phyloP scores from a whole-genome alignment of 2,329 filamentous ascomycete species.

The Aspergillus sp. region DNA sequence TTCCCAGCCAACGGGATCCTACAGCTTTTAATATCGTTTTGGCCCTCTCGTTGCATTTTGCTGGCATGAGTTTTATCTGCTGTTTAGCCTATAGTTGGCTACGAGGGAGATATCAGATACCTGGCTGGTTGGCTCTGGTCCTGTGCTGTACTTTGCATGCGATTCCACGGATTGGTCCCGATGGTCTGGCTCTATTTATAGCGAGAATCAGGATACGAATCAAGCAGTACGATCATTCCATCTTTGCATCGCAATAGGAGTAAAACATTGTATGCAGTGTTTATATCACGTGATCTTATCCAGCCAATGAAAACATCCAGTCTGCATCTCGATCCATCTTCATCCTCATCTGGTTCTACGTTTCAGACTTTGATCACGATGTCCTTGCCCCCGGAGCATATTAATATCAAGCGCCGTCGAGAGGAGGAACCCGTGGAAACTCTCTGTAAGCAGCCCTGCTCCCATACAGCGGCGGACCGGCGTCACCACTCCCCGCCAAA shows the following conservation, averaged over 20 bases:
- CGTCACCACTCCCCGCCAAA: constrained; percentile 3
- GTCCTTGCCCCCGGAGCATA: constrained; percentile 41
- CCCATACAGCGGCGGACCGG: constrained; percentile 7
- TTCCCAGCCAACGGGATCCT: constrained; percentile 17
- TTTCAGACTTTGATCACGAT: constrained; percentile 17
- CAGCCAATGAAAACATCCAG: not conserved
- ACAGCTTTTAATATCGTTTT: constrained; percentile 20
- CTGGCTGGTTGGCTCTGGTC: constrained; percentile 16
- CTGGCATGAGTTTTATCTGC: constrained; percentile 22
- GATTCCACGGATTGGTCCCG: no score
- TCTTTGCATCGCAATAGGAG: no score
- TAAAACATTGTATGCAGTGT: no score
- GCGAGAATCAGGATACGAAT: not conserved
- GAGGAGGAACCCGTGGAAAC: constrained; percentile 49
- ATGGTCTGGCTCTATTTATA: no score
- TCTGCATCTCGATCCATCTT: no score
- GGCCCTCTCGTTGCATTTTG: constrained; percentile 31
- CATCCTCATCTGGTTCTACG: no score
- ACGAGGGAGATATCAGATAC: constrained; percentile 11
- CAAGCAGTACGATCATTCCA: no score
- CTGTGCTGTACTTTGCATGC: constrained; percentile 15
- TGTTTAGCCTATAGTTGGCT: constrained; percentile 13
- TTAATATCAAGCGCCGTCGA: constrained; percentile 48
- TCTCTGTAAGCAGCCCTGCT: constrained; percentile 32
- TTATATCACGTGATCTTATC: no score